Percentiles rank a stretch among this genome's conserved stretches.
Conservation (phyloP, 2,329 filamentous ascomycete genomes). For the Dothistroma pini region DNA sequence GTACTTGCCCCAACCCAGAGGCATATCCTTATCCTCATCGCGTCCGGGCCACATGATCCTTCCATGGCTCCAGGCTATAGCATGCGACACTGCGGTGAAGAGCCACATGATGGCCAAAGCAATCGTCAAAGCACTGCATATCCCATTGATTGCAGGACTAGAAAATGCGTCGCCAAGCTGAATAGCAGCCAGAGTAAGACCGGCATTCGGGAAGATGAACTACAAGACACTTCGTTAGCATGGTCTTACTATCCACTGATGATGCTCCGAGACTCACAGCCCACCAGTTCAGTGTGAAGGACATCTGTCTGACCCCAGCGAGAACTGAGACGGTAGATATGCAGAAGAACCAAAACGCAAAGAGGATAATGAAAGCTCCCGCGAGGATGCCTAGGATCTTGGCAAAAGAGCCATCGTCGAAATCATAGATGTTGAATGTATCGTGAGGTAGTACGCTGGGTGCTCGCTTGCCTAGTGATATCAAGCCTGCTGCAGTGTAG, state of each 20-base stretch:
- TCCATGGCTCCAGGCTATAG: constrained; percentile 49
- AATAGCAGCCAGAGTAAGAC: constrained; percentile 59
- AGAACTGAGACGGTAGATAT: constrained; percentile 41
- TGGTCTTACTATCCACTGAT: no score
- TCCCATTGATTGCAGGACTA: constrained; percentile 52
- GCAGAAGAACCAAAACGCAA: constrained; percentile 52
- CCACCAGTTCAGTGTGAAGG: constrained; percentile 56
- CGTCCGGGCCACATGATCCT: constrained; percentile 58
- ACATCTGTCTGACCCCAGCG: constrained; percentile 40
- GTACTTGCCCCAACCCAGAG: constrained; percentile 18
- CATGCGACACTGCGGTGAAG: constrained; percentile 48
- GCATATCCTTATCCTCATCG: constrained; percentile 54
- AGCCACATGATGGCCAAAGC: constrained; percentile 55
- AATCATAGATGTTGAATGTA: constrained; percentile 33
- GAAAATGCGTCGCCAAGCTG: constrained; percentile 52
- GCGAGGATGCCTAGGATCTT: constrained; percentile 41
- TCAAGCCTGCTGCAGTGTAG: constrained; percentile 45
- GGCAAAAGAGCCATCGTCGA: constrained; percentile 38
- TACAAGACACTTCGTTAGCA: not conserved
- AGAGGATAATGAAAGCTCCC: constrained; percentile 47
- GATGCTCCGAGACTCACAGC: constrained; percentile 33
- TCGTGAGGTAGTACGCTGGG: constrained; percentile 34
- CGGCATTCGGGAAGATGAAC: constrained; percentile 64
- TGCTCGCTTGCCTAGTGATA: constrained; percentile 45
- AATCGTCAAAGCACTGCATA: constrained; percentile 56